Evolutionary conservation across 306 rosid species (phyloP).

Genomic region (Medicago ruthenica): DNA sequence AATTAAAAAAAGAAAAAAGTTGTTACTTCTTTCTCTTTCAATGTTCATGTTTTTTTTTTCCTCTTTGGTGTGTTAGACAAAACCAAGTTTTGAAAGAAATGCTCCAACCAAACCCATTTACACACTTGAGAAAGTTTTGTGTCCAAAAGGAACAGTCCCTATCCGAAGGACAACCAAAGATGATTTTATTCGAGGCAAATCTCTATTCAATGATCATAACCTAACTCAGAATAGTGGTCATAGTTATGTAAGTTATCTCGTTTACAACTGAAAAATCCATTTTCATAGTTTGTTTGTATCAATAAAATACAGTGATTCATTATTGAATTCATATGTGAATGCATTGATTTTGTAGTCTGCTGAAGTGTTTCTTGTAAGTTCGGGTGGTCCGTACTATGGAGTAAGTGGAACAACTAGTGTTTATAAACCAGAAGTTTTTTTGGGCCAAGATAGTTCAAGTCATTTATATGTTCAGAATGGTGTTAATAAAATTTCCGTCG

Average conservation of each 20-base stretch:
- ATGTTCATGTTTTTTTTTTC: not conserved
- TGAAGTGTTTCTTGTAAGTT: not conserved
- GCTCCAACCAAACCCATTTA: not conserved
- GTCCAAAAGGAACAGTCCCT: conserved; percentile 7
- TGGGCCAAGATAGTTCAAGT: not conserved
- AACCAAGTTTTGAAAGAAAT: conserved; percentile 12
- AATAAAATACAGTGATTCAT: not conserved
- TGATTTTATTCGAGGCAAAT: not conserved
- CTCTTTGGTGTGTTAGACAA: not conserved
- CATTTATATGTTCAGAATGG: too few relatives aligned
- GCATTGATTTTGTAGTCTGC: not conserved
- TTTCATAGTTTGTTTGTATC: not conserved
- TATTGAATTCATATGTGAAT: not conserved
- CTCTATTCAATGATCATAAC: not conserved
- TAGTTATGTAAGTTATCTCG: not conserved
- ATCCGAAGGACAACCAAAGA: conserved; percentile 11
- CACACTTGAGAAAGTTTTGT: not conserved
- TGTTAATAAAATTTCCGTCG: not conserved
- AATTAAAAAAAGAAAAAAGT: too few relatives aligned
- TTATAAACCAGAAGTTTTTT: not conserved
- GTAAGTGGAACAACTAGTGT: not conserved
- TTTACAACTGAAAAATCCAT: not conserved
- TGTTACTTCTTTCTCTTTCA: not conserved
- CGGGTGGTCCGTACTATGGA: not conserved
- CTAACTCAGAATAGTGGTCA: not conserved